Conservation (phyloP, 305 asterid genomes). For the Solanum aculeatissimum region DNA sequence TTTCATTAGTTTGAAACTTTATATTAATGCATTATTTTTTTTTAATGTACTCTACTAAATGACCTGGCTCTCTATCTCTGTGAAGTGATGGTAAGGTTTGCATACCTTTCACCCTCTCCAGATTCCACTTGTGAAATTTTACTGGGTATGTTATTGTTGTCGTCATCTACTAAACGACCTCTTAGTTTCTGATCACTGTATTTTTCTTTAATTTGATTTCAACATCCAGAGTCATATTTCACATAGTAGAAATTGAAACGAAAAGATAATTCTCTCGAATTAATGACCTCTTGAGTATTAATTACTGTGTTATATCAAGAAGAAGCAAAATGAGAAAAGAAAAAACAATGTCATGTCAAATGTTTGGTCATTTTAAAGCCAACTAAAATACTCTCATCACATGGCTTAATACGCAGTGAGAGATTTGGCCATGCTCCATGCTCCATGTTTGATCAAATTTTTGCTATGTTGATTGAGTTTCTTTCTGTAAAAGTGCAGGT, state of each 20-base stretch:
- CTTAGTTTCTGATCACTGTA: not conserved
- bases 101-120: too few species aligned
- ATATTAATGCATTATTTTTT: not conserved
- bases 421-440: not conserved
- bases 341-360: not conserved
- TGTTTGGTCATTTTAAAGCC: not conserved
- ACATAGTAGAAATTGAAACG: not conserved
- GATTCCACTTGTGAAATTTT: too few species aligned
- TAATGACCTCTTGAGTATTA: not conserved
- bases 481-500: not conserved
- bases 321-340: not conserved
- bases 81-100: too few species aligned
- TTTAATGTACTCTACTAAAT: too few species aligned
- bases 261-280: not conserved
- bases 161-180: not conserved
- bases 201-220: not conserved
- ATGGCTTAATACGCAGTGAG: not conserved
- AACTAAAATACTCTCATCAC: not conserved
- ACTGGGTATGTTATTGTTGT: too few species aligned
- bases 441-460: not conserved
- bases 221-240: not conserved
- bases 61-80: too few species aligned
- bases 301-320: not conserved
- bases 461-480: not conserved
- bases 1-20: not conserved